Base-by-base conservation (phyloP, 805 yeast genomes). In the Yamadazyma philogaea region DNA sequence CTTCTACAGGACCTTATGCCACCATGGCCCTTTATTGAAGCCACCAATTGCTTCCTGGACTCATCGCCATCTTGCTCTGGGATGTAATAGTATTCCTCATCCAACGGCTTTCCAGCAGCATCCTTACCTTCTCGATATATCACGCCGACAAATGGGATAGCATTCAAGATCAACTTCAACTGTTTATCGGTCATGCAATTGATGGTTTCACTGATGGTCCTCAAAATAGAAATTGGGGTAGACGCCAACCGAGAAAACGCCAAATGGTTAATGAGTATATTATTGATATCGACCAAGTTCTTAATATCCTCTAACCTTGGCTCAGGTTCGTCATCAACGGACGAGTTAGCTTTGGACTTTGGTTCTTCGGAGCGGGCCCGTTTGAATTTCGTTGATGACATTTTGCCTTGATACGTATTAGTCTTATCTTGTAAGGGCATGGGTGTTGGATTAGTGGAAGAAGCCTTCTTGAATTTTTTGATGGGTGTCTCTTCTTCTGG, bases 91-190 rank as follows among this genome's bases (percentile, higher is more conserved):
- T 87, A 93, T 60, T 93, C 97, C 60, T 88, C 95, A 51, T 91
- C 98, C 48, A 93, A 71, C 3, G 86, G 87, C 61, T 89, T 88
- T 8, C 98, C 99, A 2, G 96, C 95, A 2, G 98, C 97, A 63
- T 93, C 99, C 61, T 89, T 90, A 37, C 97, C 97, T 45, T 77
- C 74, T 61, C 98, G 83, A 55, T 80, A 78, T 46, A 93, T 90
- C 8, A 85, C 84, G n/a, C 98, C 98, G 45, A 91, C 75, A 54
- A 91, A 84, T 4, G 63, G 54, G 30, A 79, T 65, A 34, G 61
- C 57, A 39, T 65, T 62, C 34, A 81, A 68, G 6, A 79, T 56
- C 15, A 59, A 58, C 34, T 77, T 68, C 11, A 79, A 61, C 44
- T 70, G 70, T 22, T 66, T 61, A 27, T 72, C 64, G 4, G 74